Conservation (phyloP, 768 basidiomycete genomes). For the Fistulinella prunicolor region DNA sequence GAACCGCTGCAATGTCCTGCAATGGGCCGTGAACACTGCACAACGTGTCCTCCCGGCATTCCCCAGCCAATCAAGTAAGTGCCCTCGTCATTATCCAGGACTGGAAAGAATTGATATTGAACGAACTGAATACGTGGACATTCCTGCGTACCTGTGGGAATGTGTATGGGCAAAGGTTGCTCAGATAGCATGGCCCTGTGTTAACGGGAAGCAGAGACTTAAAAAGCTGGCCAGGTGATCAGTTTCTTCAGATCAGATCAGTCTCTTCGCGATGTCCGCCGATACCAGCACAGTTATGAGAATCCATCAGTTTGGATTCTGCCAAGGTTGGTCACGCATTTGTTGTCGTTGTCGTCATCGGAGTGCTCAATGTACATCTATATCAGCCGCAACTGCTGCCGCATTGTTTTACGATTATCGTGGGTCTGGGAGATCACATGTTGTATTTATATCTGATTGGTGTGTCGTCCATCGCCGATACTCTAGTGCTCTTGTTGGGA, state of each 20-base stretch:
- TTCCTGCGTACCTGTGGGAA: no score
- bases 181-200: neutral
- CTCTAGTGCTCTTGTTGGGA: slow-evolving; percentile 13
- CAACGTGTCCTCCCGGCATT: no score
- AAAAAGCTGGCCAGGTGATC: neutral
- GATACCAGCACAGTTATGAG: neutral
- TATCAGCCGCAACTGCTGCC: slow-evolving; percentile 8
- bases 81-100: no score
- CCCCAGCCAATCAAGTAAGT: no score
- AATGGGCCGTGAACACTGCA: no score
- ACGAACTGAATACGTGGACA: no score
- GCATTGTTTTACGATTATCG: slow-evolving; percentile 17
- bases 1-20: no score
- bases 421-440: neutral
- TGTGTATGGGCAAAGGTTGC: no score
- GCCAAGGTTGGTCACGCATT: slow-evolving; percentile 7
- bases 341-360: neutral
- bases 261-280: slow-evolving; percentile 2
- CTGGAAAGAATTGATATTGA: no score
- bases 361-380: neutral
- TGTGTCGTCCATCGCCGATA: neutral
- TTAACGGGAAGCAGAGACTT: neutral
- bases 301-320: slow-evolving; percentile 4
- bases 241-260: neutral
- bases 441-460: neutral